Evolutionary conservation across 192 early-diverging fungal species (phyloP), one percentile per base, ranked within the genome.

Genomic region (Backusella mclennaniae): DNA sequence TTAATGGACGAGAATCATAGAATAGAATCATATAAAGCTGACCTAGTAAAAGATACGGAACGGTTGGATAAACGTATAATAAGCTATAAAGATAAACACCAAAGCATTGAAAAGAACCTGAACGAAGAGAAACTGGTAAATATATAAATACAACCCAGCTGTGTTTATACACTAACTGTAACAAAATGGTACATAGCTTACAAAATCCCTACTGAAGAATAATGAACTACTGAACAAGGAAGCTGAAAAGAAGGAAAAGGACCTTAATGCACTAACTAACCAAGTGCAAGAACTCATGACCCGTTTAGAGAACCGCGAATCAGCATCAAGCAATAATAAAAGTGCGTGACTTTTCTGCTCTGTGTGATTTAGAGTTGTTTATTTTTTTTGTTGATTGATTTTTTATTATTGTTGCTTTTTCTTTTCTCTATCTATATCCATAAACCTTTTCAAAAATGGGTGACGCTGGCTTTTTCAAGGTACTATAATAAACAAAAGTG

Each of bases 281-380:
- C 95, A 98, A 86, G 89, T 98, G 6, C 82, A 91, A n/a, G 96
- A 99, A 77, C 80, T 99, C 78, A 94, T 95, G 91, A 91, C 94
- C 71, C 97, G 92, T 77, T 79, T 99, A 36, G 90, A 95, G 23
- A 91, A 93, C 17, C 90, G 92, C 73, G 82, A 93, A 84, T 71
- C 36, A 39, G n/a, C 21, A 67, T 19, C 26, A 67, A 63, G 21
- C n/a, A 35, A 11, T 15, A 68, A 68, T 68, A 36, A 68, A 35
- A 68, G 19, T 36, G 67, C 21, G 67, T 68, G 67, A 35, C 29
- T 14, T 67, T 33, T 36, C 6, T 2, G 23, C 7, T 4, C 6
- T 35, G 35, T 67, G 23, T 33, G 8, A n/a, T 67, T 67, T 35
- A 17, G 15, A 4, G 12, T 15, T 17, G 3, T 67, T 67, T 36